Conservation (phyloP, 2,329 filamentous ascomycete species). For the Trichoderma brevicompactum region DNA sequence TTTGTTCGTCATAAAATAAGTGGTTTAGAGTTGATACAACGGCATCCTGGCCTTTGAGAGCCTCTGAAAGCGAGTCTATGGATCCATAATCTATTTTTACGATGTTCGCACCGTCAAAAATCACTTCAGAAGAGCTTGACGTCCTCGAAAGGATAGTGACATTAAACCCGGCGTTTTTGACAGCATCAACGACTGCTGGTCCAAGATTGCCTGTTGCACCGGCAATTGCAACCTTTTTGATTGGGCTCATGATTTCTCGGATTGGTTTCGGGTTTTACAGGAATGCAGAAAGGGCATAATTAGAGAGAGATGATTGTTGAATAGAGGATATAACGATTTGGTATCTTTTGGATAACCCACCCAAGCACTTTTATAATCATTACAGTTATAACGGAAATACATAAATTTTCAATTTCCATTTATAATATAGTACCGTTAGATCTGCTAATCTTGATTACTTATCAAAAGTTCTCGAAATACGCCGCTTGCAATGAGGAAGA, state of each 20-base stretch:
- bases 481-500: too few relatives aligned
- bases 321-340: too few relatives aligned
- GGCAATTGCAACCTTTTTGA: neutral
- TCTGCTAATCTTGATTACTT: too few relatives aligned
- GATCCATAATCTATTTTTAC: neutral
- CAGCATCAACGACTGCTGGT: neutral
- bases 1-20: neutral
- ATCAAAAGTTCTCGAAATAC: too few relatives aligned
- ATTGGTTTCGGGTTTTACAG: neutral
- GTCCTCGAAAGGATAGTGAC: neutral
- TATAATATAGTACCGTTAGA: too few relatives aligned
- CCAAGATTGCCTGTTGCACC: neutral
- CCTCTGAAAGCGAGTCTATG: neutral
- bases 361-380: too few relatives aligned
- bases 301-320: too few relatives aligned
- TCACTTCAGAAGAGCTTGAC: neutral
- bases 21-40: neutral
- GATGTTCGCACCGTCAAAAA: neutral
- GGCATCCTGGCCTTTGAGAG: neutral
- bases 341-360: too few relatives aligned
- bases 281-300: neutral
- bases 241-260: neutral
- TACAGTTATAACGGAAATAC: too few relatives aligned
- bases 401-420: too few relatives aligned
- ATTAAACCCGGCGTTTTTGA: neutral